A percentile compares a stretch with the other conserved stretches of the same genome.
Conservation (phyloP, 2,329 filamentous ascomycete genomes). For the Rhynchosporium secalis region DNA sequence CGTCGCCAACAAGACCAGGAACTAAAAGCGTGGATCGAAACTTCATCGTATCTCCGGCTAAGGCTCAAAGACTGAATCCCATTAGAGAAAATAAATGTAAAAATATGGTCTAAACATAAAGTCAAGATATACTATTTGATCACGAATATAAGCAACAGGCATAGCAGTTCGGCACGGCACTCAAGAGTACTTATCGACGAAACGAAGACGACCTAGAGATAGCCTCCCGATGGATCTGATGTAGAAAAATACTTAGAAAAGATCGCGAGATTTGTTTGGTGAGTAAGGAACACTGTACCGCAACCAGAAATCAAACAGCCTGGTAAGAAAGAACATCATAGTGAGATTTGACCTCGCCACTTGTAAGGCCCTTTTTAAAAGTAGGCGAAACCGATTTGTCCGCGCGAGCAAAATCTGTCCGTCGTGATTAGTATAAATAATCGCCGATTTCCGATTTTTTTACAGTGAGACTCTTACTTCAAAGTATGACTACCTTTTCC, state of each 20-base stretch:
- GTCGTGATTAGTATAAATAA: no score
- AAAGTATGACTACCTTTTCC: no score
- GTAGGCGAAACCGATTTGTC: no score
- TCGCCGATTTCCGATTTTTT: no score
- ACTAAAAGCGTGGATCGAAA: neutral
- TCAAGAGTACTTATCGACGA: neutral
- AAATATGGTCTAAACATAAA: neutral
- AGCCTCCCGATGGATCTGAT: neutral
- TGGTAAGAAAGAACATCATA: neutral
- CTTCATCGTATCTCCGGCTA: neutral
- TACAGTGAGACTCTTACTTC: no score
- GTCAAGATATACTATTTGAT: neutral
- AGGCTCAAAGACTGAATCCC: neutral
- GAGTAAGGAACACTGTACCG: neutral
- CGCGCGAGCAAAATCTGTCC: no score
- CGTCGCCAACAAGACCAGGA: neutral
- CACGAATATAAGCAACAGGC: neutral
- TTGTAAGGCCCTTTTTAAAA: no score
- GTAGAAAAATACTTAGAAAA: neutral
- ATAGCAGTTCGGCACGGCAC: constrained; percentile 6
- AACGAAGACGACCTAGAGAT: neutral
- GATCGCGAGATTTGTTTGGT: neutral
- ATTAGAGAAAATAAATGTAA: neutral
- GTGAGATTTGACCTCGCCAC: no score
- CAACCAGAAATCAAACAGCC: neutral